Evolutionary conservation across 2,329 filamentous ascomycete genomes (phyloP).

Genomic region (Cryphonectria carpinicola): DNA sequence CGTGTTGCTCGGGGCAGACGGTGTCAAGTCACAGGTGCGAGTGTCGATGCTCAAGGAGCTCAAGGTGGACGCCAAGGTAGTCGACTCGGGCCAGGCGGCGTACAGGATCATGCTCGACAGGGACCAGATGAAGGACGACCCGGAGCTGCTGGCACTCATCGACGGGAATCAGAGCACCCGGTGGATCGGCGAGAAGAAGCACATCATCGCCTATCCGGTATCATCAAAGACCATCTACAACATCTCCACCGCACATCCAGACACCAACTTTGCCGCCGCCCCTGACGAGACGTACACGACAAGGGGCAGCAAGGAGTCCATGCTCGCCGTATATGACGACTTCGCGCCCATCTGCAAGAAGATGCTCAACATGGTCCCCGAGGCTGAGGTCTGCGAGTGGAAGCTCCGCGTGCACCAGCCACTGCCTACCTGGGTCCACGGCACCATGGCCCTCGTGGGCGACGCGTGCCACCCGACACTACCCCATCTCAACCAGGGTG

Average conservation of each 20-base stretch:
- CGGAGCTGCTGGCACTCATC: conserved; percentile 59
- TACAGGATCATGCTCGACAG: conserved; percentile 58
- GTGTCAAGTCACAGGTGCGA: conserved; percentile 55
- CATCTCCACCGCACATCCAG: conserved; percentile 64
- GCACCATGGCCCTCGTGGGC: conserved; percentile 56
- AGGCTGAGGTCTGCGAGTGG: conserved; percentile 70
- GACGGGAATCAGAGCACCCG: conserved; percentile 60
- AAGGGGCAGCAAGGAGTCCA: conserved; percentile 61
- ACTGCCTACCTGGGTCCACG: conserved; percentile 63
- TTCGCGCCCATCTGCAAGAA: conserved; percentile 65
- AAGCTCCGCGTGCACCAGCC: conserved; percentile 65
- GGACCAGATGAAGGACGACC: conserved; percentile 48
- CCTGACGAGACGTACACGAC: conserved; percentile 64
- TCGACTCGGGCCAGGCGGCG: conserved; percentile 55
- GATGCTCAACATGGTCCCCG: conserved; percentile 64
- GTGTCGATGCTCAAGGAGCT: conserved; percentile 44
- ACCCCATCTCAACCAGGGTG: conserved; percentile 66
- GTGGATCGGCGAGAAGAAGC: conserved; percentile 68
- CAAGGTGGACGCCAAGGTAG: conserved; percentile 44
- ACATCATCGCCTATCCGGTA: conserved; percentile 71
- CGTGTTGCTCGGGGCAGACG: conserved; percentile 56
- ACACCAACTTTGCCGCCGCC: conserved; percentile 56
- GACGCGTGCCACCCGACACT: conserved; percentile 67
- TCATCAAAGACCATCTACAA: conserved; percentile 68
- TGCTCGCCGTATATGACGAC: conserved; percentile 62